Conservation (phyloP, 225 moss, liverwort and hornwort species). For the Climacium dendroides region DNA sequence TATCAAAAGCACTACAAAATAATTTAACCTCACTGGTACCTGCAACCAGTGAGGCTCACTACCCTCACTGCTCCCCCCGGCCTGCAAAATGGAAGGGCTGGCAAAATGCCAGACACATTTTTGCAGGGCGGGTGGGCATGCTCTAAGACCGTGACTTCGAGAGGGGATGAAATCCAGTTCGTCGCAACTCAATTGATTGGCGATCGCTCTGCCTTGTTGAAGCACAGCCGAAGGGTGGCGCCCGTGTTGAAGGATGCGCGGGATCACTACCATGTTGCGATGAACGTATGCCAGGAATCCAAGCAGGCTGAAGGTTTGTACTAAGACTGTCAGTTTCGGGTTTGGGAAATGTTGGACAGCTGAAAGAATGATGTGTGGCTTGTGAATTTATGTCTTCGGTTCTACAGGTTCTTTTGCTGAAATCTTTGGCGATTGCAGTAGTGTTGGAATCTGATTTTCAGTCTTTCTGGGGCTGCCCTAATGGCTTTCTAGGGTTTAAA, state of each 20-base stretch:
- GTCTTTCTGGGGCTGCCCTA: not conserved
- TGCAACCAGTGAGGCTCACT: too few species aligned
- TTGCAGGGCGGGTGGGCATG: too few species aligned
- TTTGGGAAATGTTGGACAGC: not conserved
- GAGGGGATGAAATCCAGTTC: not conserved
- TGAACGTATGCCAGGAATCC: constrained; percentile 40
- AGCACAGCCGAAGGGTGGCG: constrained; percentile 2
- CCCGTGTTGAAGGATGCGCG: constrained; percentile 19
- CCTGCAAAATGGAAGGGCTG: too few species aligned
- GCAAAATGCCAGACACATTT: too few species aligned
- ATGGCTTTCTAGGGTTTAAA: not conserved
- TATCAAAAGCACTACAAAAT: too few species aligned
- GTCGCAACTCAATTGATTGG: not conserved
- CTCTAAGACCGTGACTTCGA: too few species aligned
- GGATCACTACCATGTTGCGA: constrained; percentile 16
- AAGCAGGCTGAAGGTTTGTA: not conserved
- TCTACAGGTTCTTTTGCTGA: not conserved
- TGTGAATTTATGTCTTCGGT: not conserved
- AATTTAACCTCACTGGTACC: too few species aligned
- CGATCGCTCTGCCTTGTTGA: not conserved
- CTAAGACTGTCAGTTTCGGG: not conserved
- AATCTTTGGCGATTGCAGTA: not conserved
- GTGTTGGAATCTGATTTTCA: not conserved
- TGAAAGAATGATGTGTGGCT: not conserved
- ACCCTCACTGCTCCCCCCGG: too few species aligned